These are phyloP conservation scores for Ustilago nuda DNA, from an alignment of 1,284 basidiomycete species.

Conservation along the genomic window DNA sequence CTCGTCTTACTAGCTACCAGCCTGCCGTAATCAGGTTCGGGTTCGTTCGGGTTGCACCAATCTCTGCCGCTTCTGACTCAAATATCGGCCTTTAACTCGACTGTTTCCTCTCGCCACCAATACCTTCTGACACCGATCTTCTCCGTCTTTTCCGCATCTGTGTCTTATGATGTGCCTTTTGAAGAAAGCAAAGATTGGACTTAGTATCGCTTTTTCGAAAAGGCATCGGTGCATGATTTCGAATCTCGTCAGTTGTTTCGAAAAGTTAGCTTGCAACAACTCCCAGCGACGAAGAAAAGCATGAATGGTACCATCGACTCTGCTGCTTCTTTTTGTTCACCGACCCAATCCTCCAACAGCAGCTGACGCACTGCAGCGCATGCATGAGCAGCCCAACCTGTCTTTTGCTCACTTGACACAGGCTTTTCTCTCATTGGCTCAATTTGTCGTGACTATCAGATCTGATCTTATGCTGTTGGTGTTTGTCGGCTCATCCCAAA, in stretches of 20 bases:
- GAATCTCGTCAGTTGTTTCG: background rate
- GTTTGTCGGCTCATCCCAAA: background rate
- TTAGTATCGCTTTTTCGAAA: background rate
- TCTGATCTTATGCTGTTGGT: background rate
- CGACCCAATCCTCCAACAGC: background rate
- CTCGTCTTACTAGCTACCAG: background rate
- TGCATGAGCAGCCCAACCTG: constrained; percentile 1
- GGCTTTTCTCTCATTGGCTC: constrained; percentile 3
- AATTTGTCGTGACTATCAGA: background rate
- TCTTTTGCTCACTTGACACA: background rate
- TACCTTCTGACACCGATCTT: background rate
- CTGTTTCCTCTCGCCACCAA: background rate
- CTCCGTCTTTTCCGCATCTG: constrained; percentile 3
- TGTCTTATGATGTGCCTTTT: constrained; percentile 1
- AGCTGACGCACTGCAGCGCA: background rate
- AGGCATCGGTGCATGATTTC: constrained; percentile 6
- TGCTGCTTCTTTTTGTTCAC: constrained; percentile 1
- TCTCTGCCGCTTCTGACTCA: background rate
- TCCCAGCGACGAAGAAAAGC: background rate
- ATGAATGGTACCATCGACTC: constrained; percentile 5
- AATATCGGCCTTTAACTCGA: background rate
- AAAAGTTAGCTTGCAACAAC: background rate
- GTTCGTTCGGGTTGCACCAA: background rate
- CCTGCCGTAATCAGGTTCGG: background rate
- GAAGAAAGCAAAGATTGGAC: background rate